Evolutionary conservation across 495 filamentous ascomycete genomes (phyloP).

Genomic region (Trichoderma parareesei): DNA sequence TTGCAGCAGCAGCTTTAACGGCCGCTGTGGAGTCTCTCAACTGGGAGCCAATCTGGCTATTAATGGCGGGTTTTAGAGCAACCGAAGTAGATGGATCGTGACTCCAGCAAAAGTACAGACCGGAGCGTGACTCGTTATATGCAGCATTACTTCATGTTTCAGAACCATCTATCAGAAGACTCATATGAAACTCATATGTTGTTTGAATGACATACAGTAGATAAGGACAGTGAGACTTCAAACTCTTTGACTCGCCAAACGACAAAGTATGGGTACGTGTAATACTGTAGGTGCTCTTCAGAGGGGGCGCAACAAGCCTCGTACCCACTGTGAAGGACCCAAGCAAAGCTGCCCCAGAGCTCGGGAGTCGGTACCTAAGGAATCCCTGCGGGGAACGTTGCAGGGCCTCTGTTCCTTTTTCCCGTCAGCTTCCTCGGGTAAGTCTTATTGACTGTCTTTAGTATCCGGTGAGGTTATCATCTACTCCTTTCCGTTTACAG

Average conservation of each 20-base stretch:
- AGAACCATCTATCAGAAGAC: not conserved
- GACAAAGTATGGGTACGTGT: no score
- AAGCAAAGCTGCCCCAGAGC: no score
- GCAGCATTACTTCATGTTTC: not conserved
- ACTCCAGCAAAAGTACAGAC: no score
- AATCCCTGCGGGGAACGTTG: not conserved
- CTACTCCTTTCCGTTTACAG: not conserved
- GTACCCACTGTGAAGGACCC: no score
- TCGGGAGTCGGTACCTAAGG: no score
- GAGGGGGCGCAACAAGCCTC: no score
- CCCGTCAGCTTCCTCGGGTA: slow-evolving; percentile 2
- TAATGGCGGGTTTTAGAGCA: not conserved
- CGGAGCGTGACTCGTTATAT: not conserved
- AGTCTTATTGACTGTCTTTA: not conserved
- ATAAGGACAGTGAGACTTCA: no score
- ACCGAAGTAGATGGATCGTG: not conserved
- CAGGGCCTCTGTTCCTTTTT: not conserved
- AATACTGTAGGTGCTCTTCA: no score
- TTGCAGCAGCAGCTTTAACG: not conserved
- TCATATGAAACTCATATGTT: not conserved
- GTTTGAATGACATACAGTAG: no score
- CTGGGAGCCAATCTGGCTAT: not conserved
- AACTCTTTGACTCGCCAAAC: no score
- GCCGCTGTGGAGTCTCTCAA: not conserved
- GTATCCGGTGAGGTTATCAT: not conserved